These are phyloP conservation scores for Corchorus capsularis DNA, from an alignment of 345 rosid species.

Conservation along the genomic window DNA sequence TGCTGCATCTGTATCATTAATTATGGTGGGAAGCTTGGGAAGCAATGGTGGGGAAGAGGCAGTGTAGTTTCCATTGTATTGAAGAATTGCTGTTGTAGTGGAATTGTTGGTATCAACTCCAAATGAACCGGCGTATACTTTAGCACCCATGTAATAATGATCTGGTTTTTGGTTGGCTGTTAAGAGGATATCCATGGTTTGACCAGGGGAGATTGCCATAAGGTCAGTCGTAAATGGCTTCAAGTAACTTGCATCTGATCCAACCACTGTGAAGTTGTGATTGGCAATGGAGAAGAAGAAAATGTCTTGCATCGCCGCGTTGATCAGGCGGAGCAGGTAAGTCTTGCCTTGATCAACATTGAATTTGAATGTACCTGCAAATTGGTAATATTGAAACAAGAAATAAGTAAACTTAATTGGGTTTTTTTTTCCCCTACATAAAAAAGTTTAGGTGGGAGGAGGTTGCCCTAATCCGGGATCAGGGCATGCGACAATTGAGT, in stretches of 20 bases:
- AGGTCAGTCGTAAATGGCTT: conserved; percentile 7
- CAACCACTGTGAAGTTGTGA: not conserved
- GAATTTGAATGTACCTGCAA: conserved; percentile 1
- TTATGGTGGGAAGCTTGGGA: not conserved
- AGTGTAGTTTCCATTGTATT: conserved; percentile 25
- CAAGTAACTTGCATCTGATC: conserved; percentile 21
- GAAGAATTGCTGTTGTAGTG: conserved; percentile 1
- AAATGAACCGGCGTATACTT: not conserved
- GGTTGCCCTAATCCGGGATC: too few relatives aligned
- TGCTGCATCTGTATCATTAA: not conserved
- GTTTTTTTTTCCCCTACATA: too few relatives aligned
- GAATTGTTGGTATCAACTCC: not conserved
- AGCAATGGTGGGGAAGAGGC: conserved; percentile 8
- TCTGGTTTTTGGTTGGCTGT: conserved; percentile 4
- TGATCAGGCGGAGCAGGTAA: conserved; percentile 31
- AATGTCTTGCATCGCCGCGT: conserved; percentile 22
- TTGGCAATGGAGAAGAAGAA: conserved; percentile 7
- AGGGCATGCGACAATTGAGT: too few relatives aligned
- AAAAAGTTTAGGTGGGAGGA: too few relatives aligned
- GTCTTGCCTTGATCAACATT: conserved; percentile 24
- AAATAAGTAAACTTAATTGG: not conserved
- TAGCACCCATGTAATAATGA: conserved; percentile 24
- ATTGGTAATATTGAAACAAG: not conserved
- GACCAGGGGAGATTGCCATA: not conserved
- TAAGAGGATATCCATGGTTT: not conserved